Evolutionary conservation across 1,139 yeast genomes (phyloP), one percentile per base, ranked within the genome.

Genomic region (Suhomyces atakaporum): DNA sequence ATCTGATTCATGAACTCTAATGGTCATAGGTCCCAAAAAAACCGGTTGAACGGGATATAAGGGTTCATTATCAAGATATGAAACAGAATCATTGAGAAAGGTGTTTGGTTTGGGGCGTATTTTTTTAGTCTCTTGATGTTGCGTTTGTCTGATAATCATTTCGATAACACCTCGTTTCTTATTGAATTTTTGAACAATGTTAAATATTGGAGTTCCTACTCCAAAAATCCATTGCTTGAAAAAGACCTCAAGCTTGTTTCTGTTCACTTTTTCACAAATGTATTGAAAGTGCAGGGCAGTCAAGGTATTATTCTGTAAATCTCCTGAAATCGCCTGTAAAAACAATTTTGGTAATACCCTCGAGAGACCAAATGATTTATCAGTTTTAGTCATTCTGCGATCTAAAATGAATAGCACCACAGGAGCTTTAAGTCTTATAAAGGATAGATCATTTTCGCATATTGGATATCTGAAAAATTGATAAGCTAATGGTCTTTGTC

Each of bases 1-100:
- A 60, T 94, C 98, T 0, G 97, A 95, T 58, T 94, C 99, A 56
- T 94, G 98, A 28, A 94, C 90, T 53, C 98, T 72, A 27, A 94
- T 86, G 0, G 98, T 94, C 86, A 94, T 88, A 0, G 98, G 97
- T 0, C 99, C 99, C 0, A 85, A 75, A 49, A 87, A 87, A 2
- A 80, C 74, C 3, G 75, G 66, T 33, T 75, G 77, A 8, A 65
- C 60, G 2, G 64, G 61, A 45, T 61, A 54, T 1, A 52, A 36
- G 2, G 70, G 69, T 36, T 70, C 75, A 28, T 63, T 63, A 31
- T 72, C 73, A 43, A 64, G 46, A 35, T 58, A 54, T n/a, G 69
- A 54, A 13, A 72, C 59, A 0, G 81, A 72, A 31, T 73, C 76
- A 35, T 70, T 66, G n/a, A 76, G 52, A 43, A 76, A 77, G 13